Percentiles rank a stretch among this genome's conserved stretches.
phyloP scores from a whole-genome alignment of 2,329 filamentous ascomycete genomes.

The Nigrograna mackinnonii region DNA sequence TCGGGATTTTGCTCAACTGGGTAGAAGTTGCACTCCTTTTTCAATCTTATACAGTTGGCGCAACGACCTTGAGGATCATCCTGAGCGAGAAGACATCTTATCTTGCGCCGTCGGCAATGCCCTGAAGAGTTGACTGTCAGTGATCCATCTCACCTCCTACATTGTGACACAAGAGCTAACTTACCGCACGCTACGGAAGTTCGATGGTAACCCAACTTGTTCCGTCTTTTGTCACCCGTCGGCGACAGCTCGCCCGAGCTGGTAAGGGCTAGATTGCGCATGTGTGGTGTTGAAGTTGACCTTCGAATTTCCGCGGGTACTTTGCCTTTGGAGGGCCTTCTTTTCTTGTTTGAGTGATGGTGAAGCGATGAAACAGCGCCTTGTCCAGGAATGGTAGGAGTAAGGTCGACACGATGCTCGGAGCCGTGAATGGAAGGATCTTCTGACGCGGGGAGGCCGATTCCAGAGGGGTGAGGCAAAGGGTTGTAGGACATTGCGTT shows the following conservation, averaged over 20 bases:
- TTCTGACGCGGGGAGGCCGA: slow-evolving; percentile 25
- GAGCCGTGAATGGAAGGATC: slow-evolving; percentile 23
- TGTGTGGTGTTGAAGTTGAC: slow-evolving; percentile 52
- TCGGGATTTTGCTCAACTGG: slow-evolving; percentile 77
- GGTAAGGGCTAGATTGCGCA: slow-evolving; percentile 44
- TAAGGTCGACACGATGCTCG: slow-evolving; percentile 21
- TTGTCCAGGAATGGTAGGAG: slow-evolving; percentile 21
- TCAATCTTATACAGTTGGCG: slow-evolving; percentile 89
- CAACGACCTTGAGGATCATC: slow-evolving; percentile 78
- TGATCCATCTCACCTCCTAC: slow-evolving; percentile 1
- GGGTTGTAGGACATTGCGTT: slow-evolving; percentile 41
- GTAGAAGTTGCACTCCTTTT: slow-evolving; percentile 92
- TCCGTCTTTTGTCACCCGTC: slow-evolving; percentile 71
- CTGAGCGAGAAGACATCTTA: slow-evolving; percentile 79
- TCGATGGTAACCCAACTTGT: slow-evolving; percentile 93
- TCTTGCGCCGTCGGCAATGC: slow-evolving; percentile 91
- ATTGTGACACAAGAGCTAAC: slow-evolving; percentile 42
- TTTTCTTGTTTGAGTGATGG: slow-evolving; percentile 36
- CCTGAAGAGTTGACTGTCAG: slow-evolving; percentile 55
- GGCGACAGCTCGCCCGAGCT: slow-evolving; percentile 49
- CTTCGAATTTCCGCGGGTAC: slow-evolving; percentile 44
- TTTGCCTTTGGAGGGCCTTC: slow-evolving; percentile 44
- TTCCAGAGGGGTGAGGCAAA: slow-evolving; percentile 28
- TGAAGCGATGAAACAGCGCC: slow-evolving; percentile 19
- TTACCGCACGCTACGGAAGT: slow-evolving; percentile 95